A percentile compares a stretch with the other conserved stretches of the same genome.
Evolutionary conservation across 2,329 filamentous ascomycete species (phyloP).

Genomic region (Pyrenophora tritici-repentis): DNA sequence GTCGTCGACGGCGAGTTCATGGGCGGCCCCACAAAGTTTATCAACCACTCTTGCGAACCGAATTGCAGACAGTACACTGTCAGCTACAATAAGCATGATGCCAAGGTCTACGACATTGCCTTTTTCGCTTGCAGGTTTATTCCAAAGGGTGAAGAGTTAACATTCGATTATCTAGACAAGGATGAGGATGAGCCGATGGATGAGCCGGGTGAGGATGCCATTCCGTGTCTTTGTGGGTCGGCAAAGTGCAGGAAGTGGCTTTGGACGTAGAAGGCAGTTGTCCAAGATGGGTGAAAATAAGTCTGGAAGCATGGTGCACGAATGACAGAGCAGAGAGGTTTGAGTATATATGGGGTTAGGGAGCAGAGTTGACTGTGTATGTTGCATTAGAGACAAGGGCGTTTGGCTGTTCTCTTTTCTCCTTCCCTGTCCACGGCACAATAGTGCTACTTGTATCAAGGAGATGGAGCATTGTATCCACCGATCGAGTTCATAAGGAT

Average conservation of each 20-base stretch:
- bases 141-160: slow-evolving; percentile 68
- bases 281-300: not conserved
- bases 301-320: too few relatives aligned
- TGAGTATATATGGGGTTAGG: too few relatives aligned
- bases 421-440: too few relatives aligned
- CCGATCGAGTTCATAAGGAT: too few relatives aligned
- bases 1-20: slow-evolving; percentile 71
- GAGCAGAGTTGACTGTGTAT: too few relatives aligned
- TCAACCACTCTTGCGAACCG: slow-evolving; percentile 81
- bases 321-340: not conserved
- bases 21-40: slow-evolving; percentile 78
- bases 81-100: slow-evolving; percentile 76
- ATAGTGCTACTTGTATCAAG: too few relatives aligned
- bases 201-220: slow-evolving; percentile 52
- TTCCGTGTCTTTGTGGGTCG: slow-evolving; percentile 63
- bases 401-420: too few relatives aligned
- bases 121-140: slow-evolving; percentile 75
- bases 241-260: slow-evolving; percentile 70
- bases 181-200: slow-evolving; percentile 59
- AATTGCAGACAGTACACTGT: slow-evolving; percentile 81
- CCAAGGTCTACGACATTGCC: slow-evolving; percentile 74
- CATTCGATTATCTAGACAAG: slow-evolving; percentile 78
- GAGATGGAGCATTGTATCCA: too few relatives aligned
- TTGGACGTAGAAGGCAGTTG: slow-evolving; percentile 55
- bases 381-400: too few relatives aligned